A percentile compares a stretch with the other conserved stretches of the same genome.
phyloP scores from a whole-genome alignment of 192 early-diverging fungal species.

The Mortierella antarctica region DNA sequence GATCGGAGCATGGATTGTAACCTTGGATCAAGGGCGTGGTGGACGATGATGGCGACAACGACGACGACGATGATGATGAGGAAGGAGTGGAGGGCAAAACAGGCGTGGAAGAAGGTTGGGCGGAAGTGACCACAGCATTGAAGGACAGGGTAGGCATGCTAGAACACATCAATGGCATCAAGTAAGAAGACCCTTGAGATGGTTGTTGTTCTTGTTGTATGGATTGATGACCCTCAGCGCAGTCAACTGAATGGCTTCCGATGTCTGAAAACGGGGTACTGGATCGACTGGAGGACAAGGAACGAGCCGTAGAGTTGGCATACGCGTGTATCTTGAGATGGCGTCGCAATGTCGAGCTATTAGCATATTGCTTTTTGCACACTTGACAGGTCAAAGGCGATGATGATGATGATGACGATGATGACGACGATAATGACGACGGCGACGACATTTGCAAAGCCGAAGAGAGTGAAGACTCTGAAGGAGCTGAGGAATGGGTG shows the following conservation, averaged over 20 bases:
- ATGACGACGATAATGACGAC: background rate
- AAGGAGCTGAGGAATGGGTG: background rate
- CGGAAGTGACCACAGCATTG: too few species aligned
- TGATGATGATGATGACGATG: background rate
- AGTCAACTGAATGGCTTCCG: background rate
- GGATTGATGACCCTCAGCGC: background rate
- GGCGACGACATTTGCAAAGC: background rate
- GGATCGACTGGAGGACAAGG: background rate
- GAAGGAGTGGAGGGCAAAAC: background rate
- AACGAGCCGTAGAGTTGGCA: constrained; percentile 1
- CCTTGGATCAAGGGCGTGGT: constrained; percentile 1
- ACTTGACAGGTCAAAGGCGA: constrained; percentile 23
- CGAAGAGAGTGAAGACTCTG: background rate
- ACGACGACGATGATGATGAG: background rate
- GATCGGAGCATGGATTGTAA: constrained; percentile 24
- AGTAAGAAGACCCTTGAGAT: too few species aligned
- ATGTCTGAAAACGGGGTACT: background rate
- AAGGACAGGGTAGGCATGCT: background rate
- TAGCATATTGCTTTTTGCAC: constrained; percentile 37
- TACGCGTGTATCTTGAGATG: constrained; percentile 37
- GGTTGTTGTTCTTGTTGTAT: too few species aligned
- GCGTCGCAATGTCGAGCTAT: constrained; percentile 42
- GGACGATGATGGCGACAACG: background rate
- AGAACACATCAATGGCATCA: background rate
- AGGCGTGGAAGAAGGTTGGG: background rate